Base-by-base conservation (phyloP, 805 yeast species). In the Starmerella khaoyaiensis region DNA sequence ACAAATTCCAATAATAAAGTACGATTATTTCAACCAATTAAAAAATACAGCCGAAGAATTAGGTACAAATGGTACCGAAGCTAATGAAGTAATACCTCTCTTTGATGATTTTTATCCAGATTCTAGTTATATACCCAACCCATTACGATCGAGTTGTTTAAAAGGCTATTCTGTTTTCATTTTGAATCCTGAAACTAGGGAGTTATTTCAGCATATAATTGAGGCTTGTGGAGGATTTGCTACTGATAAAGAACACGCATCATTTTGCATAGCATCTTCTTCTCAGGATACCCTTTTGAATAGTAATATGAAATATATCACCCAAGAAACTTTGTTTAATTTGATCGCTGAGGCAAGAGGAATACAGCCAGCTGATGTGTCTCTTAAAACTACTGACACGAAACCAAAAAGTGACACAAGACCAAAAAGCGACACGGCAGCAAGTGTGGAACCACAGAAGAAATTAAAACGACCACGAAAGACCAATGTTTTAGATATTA, bases 1-100 rank as follows among this genome's bases (percentile, higher is more conserved):
- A 6, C 49, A 45, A 8, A 45, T 61, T 0, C 62, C 64, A 1
- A 44, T 64, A 2, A 55, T 56, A 2, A 45, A 42, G 10, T 34
- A 37, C 6, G 52, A 44, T 1, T 61, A 42, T 36, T 37, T 49
- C 1, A 38, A 49, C 2, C 50, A 50, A 0, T 27, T 61, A 1
- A 24, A 34, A 1, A 38, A 24, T 1, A 31, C 41, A 2, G 50
- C 44, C 5, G 44, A 44, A 4, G 28, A 18, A 12, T 25, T 47
- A 29, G 40, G 45, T 20, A 16, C 27, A 2, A 42, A 54, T 27
- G 56, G 50, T 40, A 48, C 49, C 11, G 26, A 23, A 11, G 26
- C 12, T n/a, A n/a, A 23, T n/a, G 2, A 29, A 6, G 36, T 37
- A 2, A 3, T 33, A 6, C 64, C 64, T 2, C 50, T 53, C 17